phyloP scores from a whole-genome alignment of 1,284 basidiomycete species.

The Marasmius tenuissimus region DNA sequence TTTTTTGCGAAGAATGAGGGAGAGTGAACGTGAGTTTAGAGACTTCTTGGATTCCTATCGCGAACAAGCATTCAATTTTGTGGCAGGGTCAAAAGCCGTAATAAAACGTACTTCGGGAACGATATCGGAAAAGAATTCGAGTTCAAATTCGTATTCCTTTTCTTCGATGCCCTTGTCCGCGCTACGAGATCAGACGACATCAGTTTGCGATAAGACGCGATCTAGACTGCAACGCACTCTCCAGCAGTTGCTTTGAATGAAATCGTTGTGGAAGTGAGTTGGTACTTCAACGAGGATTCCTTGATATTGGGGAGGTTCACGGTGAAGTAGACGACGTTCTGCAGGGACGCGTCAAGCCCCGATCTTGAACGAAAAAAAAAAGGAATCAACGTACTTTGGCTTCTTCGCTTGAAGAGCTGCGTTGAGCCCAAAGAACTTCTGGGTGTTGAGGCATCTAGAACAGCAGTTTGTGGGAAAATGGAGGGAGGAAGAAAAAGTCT shows the following conservation, averaged over 20 bases:
- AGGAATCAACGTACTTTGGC: constrained; percentile 58
- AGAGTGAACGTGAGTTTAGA: constrained; percentile 67
- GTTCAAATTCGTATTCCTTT: constrained; percentile 69
- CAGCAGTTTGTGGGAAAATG: constrained; percentile 9
- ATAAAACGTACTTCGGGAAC: constrained; percentile 62
- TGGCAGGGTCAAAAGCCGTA: constrained; percentile 1
- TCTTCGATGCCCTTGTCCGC: constrained; percentile 51
- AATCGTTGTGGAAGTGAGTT: constrained; percentile 63
- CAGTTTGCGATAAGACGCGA: constrained; percentile 1
- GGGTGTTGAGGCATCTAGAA: constrained; percentile 63
- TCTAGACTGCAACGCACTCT: constrained; percentile 48
- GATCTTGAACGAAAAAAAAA: constrained; percentile 13
- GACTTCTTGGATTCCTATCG: constrained; percentile 62
- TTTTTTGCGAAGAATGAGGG: constrained; percentile 79
- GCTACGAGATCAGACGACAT: constrained; percentile 26
- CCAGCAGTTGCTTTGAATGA: constrained; percentile 73
- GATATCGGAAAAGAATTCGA: constrained; percentile 76
- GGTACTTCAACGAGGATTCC: constrained; percentile 58
- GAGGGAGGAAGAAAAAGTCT: constrained; percentile 19
- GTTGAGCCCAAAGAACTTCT: constrained; percentile 90
- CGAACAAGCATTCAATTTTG: constrained; percentile 1
- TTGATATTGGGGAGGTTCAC: constrained; percentile 84
- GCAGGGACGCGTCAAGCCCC: constrained; percentile 27
- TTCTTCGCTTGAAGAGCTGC: constrained; percentile 66
- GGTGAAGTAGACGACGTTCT: constrained; percentile 86